Conservation (phyloP, 805 yeast species). For the Scheffersomyces coipomensis region DNA sequence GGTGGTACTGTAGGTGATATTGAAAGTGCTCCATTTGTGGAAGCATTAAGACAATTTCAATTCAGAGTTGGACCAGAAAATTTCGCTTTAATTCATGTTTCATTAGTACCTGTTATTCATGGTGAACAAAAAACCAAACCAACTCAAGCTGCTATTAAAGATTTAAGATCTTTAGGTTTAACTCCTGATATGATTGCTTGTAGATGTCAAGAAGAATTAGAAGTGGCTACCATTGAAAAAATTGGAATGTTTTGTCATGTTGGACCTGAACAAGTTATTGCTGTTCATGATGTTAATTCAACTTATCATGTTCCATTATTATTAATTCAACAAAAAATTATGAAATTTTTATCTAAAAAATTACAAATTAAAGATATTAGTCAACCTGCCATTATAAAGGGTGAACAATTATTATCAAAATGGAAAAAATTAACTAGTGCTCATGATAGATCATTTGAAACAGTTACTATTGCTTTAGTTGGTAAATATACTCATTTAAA, state of each 20-base stretch:
- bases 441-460: slow-evolving; percentile 80
- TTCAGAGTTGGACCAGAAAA: slow-evolving; percentile 93
- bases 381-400: slow-evolving; percentile 55
- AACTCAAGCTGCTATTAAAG: slow-evolving; percentile 98
- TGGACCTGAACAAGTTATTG: slow-evolving; percentile 96
- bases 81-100: slow-evolving; percentile 94
- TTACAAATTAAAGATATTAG: slow-evolving; percentile 50
- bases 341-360: slow-evolving; percentile 68
- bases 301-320: slow-evolving; percentile 96
- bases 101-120: slow-evolving; percentile 94
- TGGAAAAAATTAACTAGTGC: slow-evolving; percentile 81
- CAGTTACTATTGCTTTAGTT: slow-evolving; percentile 91
- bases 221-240: slow-evolving; percentile 83
- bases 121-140: slow-evolving; percentile 99
- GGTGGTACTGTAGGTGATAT: slow-evolving; percentile 99
- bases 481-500: slow-evolving; percentile 96
- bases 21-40: slow-evolving; percentile 98
- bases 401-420: slow-evolving; percentile 64
- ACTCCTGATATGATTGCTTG: slow-evolving; percentile 97
- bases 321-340: slow-evolving; percentile 81
- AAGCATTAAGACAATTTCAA: slow-evolving; percentile 98
- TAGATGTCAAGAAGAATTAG: slow-evolving; percentile 85
- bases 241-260: slow-evolving; percentile 99
- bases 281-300: slow-evolving; percentile 94
- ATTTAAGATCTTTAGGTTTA: slow-evolving; percentile 91